A percentile compares a stretch with the other conserved stretches of the same genome.
Conservation (phyloP, 805 yeast species). For the Lachancea sp. region DNA sequence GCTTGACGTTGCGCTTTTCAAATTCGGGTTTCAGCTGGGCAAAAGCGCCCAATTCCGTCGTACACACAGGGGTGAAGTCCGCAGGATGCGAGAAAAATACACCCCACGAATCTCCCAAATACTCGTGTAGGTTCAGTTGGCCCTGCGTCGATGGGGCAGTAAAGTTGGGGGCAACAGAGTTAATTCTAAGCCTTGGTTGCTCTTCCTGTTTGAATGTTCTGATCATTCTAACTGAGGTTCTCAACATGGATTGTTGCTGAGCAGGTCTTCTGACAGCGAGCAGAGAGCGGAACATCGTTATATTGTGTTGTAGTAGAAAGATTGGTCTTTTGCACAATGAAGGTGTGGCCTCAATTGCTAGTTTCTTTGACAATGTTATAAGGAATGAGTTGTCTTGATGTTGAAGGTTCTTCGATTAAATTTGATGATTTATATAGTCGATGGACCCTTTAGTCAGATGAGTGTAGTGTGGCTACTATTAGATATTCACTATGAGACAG, state of each 20-base stretch:
- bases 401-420: too few relatives aligned
- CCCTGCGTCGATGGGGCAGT: slow-evolving; percentile 78
- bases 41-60: slow-evolving; percentile 93
- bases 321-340: too few relatives aligned
- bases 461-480: too few relatives aligned
- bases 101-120: slow-evolving; percentile 79
- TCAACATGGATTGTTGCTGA: slow-evolving; percentile 18
- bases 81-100: slow-evolving; percentile 92
- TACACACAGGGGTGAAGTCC: slow-evolving; percentile 95
- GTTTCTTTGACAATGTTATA: too few relatives aligned
- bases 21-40: slow-evolving; percentile 86
- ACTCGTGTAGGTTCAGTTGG: slow-evolving; percentile 79
- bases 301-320: neutral
- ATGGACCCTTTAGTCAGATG: too few relatives aligned
- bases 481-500: too few relatives aligned
- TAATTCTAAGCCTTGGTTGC: slow-evolving; percentile 65
- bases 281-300: slow-evolving; percentile 22
- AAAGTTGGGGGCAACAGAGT: slow-evolving; percentile 84
- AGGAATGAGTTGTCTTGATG: too few relatives aligned
- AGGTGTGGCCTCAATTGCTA: neutral
- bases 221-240: slow-evolving; percentile 30
- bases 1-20: slow-evolving; percentile 74
- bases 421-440: too few relatives aligned
- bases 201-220: slow-evolving; percentile 47
- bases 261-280: slow-evolving; percentile 23